These are phyloP conservation scores for Psilocybe azurescens DNA, from an alignment of 768 basidiomycete species.

Conservation along the genomic window DNA sequence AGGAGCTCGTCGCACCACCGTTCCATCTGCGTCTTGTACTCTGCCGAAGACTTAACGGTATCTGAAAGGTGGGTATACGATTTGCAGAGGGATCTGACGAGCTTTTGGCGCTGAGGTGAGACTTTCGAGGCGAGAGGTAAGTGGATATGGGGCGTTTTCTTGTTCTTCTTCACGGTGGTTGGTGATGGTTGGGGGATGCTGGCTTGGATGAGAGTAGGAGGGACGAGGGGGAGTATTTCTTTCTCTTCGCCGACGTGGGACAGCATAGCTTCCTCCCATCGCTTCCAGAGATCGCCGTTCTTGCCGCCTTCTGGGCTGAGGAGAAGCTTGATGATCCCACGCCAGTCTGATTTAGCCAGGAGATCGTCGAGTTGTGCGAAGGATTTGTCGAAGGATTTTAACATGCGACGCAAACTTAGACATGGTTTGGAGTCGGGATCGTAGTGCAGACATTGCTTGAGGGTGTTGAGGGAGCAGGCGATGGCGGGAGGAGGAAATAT, in stretches of 20 bases:
- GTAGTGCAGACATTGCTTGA: conserved; percentile 93
- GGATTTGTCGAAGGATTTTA: conserved; percentile 79
- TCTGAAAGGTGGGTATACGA: conserved; percentile 67
- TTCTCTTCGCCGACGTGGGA: conserved; percentile 45
- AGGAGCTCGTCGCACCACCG: conserved; percentile 77
- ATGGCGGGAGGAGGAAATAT: conserved; percentile 80
- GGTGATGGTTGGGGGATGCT: conserved; percentile 21
- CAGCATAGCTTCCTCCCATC: conserved; percentile 70
- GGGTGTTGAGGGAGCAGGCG: conserved; percentile 59
- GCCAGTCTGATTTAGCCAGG: conserved; percentile 68
- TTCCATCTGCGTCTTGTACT: conserved; percentile 56
- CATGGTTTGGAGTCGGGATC: conserved; percentile 93
- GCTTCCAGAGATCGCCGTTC: conserved; percentile 57
- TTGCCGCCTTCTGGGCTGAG: conserved; percentile 50
- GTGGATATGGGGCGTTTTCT: conserved; percentile 42
- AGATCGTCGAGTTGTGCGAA: conserved; percentile 73
- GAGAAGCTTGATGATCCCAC: conserved; percentile 66
- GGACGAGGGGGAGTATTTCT: conserved; percentile 36
- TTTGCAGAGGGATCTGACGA: conserved; percentile 75
- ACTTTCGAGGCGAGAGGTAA: conserved; percentile 55
- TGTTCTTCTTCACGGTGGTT: conserved; percentile 23
- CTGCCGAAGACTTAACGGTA: conserved; percentile 29
- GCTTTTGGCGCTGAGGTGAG: conserved; percentile 63
- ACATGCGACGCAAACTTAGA: conserved; percentile 73
- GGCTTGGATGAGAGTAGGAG: conserved; percentile 27